phyloP scores from a whole-genome alignment of 2,329 filamentous ascomycete genomes.

The Fusarium sp. region DNA sequence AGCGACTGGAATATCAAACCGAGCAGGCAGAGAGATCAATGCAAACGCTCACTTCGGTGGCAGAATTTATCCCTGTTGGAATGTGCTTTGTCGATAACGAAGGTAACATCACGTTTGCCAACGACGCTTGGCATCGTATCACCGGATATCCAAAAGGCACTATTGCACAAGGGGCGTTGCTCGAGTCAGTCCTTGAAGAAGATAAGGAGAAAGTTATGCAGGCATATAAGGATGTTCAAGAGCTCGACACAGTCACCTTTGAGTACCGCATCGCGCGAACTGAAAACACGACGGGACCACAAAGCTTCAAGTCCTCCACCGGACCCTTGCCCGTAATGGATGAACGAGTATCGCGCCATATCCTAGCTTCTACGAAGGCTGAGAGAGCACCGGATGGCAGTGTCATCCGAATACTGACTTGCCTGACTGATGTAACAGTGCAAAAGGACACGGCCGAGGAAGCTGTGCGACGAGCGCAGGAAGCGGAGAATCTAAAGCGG shows the following conservation, averaged over 20 bases:
- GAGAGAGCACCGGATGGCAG: slow-evolving; percentile 57
- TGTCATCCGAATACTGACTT: slow-evolving; percentile 60
- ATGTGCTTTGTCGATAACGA: slow-evolving; percentile 75
- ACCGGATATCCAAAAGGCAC: slow-evolving; percentile 56
- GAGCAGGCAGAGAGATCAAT: slow-evolving; percentile 65
- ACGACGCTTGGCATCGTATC: slow-evolving; percentile 71
- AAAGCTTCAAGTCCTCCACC: slow-evolving; percentile 35
- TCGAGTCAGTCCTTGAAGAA: slow-evolving; percentile 59
- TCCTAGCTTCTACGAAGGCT: slow-evolving; percentile 60
- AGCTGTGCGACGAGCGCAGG: slow-evolving; percentile 60
- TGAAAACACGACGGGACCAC: neutral
- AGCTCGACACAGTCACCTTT: slow-evolving; percentile 55
- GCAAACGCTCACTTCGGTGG: slow-evolving; percentile 75
- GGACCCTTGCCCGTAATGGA: slow-evolving; percentile 37
- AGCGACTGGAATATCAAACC: slow-evolving; percentile 69
- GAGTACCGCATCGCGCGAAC: slow-evolving; percentile 56
- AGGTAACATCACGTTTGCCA: slow-evolving; percentile 76
- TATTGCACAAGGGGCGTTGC: slow-evolving; percentile 51
- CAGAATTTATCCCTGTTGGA: slow-evolving; percentile 78
- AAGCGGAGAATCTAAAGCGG: slow-evolving; percentile 64
- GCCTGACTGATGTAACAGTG: slow-evolving; percentile 62
- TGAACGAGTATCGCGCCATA: slow-evolving; percentile 54
- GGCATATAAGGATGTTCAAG: slow-evolving; percentile 56
- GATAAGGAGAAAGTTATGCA: slow-evolving; percentile 56
- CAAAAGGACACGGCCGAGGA: slow-evolving; percentile 62